A percentile compares a stretch with the other conserved stretches of the same genome.
phyloP scores from a whole-genome alignment of 176 grass and related monocot species.

The Canna indica region DNA sequence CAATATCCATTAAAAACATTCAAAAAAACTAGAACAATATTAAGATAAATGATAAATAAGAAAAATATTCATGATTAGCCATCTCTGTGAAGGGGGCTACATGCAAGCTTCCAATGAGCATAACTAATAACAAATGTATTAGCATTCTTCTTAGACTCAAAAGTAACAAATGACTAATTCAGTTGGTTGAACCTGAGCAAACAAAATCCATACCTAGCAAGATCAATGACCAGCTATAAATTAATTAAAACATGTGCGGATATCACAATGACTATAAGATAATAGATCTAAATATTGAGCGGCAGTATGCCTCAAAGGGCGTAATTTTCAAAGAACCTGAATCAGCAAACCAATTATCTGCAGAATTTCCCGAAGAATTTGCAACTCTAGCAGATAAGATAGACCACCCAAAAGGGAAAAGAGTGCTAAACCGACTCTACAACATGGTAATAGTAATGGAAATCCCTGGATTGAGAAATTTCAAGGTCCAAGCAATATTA shows the following conservation, averaged over 20 bases:
- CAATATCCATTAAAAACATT: not conserved
- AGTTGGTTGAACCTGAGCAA: not conserved
- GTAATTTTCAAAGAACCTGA: no score
- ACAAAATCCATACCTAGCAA: not conserved
- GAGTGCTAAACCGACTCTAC: no score
- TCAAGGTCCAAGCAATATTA: no score
- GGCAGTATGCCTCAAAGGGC: no score
- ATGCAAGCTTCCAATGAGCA: not conserved
- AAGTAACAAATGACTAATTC: not conserved
- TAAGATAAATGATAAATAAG: not conserved
- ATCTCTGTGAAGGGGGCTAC: no score
- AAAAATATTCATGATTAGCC: not conserved
- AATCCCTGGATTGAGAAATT: no score
- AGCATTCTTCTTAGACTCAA: not conserved
- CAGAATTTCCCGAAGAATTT: no score
- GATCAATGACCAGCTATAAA: not conserved
- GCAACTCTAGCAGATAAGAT: no score
- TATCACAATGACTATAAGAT: no score
- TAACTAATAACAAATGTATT: not conserved
- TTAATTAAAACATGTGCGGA: not conserved
- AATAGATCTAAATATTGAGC: not conserved
- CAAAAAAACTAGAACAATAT: not conserved
- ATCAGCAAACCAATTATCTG: no score
- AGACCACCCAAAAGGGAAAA: no score
- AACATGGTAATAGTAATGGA: no score